These are phyloP conservation scores for Verticillium dahliae DNA, from an alignment of 2,329 filamentous ascomycete species.

Conservation along the genomic window DNA sequence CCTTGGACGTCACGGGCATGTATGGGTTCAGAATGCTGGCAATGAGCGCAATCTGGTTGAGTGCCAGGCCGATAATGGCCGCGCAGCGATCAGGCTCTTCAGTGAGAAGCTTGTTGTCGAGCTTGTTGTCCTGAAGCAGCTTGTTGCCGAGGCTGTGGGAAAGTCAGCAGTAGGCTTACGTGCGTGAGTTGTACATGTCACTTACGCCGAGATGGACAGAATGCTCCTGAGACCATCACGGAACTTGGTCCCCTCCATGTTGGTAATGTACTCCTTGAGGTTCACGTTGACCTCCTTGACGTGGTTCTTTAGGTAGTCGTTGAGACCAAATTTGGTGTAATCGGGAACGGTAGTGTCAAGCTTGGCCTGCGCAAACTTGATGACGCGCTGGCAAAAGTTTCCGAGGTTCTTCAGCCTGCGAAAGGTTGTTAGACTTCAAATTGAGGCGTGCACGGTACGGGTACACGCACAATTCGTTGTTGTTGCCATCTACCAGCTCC, in stretches of 20 bases:
- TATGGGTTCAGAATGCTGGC: conserved; percentile 76
- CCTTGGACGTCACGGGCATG: conserved; percentile 70
- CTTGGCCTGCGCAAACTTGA: conserved; percentile 73
- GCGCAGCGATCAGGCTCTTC: conserved; percentile 48
- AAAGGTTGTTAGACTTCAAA: background rate
- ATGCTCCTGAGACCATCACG: conserved; percentile 59
- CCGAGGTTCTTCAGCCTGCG: conserved; percentile 57
- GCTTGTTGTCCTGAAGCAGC: conserved; percentile 43
- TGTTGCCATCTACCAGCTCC: conserved; percentile 76
- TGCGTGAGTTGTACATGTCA: conserved; percentile 4
- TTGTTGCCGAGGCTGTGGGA: conserved; percentile 33
- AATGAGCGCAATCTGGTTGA: conserved; percentile 79
- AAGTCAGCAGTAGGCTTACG: background rate
- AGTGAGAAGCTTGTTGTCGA: conserved; percentile 48
- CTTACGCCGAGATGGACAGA: conserved; percentile 55
- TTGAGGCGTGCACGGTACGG: background rate
- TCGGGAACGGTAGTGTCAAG: conserved; percentile 65
- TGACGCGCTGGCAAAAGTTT: conserved; percentile 63
- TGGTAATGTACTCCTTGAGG: conserved; percentile 59
- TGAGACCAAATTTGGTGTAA: conserved; percentile 42
- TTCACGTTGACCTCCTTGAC: conserved; percentile 58
- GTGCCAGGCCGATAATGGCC: conserved; percentile 65
- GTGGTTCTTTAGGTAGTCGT: conserved; percentile 46
- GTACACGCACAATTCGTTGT: conserved; percentile 61
- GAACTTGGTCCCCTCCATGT: conserved; percentile 67